Base-by-base conservation (phyloP, 768 basidiomycete genomes). In the Amanita fuliginea region DNA sequence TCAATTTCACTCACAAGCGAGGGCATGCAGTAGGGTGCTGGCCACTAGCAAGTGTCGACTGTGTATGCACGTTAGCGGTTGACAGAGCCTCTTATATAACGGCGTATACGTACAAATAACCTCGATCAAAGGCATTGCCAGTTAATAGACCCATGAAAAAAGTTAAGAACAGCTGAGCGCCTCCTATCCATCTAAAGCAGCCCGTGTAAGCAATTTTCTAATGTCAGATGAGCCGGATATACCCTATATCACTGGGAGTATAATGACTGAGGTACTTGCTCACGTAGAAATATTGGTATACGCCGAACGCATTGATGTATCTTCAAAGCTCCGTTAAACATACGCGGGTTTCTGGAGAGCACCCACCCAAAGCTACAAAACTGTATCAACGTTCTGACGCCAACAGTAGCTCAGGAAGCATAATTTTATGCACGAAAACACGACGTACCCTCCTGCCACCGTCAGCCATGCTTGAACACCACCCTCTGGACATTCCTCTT, bases 81-180 rank as follows among this genome's bases (percentile, higher is more conserved):
- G 26, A 5, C 1, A 1, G 7, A n/a, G n/a, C n/a, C n/a, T 7
- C 34, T 6, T 5, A 26, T 3, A 37, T 16, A 34, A 14, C 3
- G 37, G 14, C 6, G 14, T 18, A 35, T 14, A 33, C 46, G 57
- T 53, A 73, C 72, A 72, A 76, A 53, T 75, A 74, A 39, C 78
- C 78, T 36, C 65, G 67, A 47, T 80, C 78, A 56, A 78, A 76
- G 6, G 70, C 49, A 30, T 64, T 60, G 11, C 78, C 78, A 2
- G 70, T 64, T 34, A 73, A 46, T 35, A 74, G 62, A 1, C 77
- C 77, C 22, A 67, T 60, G 3, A 68, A 63, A 51, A 78, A 72
- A 6, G 72, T 67, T 16, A 78, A 57, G 51, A 73, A 74, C 14
- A 75, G 64, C 54, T 81, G 77, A 0, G 66, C 58, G 3, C 77